These are phyloP conservation scores for Metschnikowia amazonensis DNA, from an alignment of 805 yeast species.

Conservation along the genomic window DNA sequence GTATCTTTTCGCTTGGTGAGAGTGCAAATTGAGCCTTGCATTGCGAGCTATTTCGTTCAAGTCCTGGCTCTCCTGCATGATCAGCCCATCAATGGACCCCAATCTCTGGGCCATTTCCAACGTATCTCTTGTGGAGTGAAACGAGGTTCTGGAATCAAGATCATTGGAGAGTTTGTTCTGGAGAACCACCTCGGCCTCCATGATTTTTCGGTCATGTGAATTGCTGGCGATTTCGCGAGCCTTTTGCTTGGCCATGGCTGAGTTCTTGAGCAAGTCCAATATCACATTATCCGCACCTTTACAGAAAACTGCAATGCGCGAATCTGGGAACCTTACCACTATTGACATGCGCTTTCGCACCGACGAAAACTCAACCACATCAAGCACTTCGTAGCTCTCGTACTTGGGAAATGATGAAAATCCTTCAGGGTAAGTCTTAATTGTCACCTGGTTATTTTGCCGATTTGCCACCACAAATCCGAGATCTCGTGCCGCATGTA, in stretches of 20 bases:
- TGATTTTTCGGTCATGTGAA: constrained; percentile 59
- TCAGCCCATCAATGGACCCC: constrained; percentile 48
- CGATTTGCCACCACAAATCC: constrained; percentile 83
- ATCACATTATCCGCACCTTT: constrained; percentile 96
- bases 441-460: constrained; percentile 52
- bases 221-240: constrained; percentile 57
- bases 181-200: constrained; percentile 73
- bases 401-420: constrained; percentile 58
- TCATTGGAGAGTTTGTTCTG: constrained; percentile 47
- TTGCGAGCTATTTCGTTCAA: constrained; percentile 49
- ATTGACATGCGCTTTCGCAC: constrained; percentile 92
- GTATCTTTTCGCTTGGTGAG: constrained; percentile 57
- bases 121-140: constrained; percentile 30
- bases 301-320: constrained; percentile 70
- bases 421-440: constrained; percentile 83
- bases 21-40: constrained; percentile 56
- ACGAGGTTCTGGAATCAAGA: constrained; percentile 28
- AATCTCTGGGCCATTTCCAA: constrained; percentile 21
- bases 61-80: constrained; percentile 47
- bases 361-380: constrained; percentile 81
- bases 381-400: constrained; percentile 72
- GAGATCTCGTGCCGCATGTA: constrained; percentile 91
- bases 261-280: constrained; percentile 61
- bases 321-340: constrained; percentile 73
- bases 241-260: constrained; percentile 58